phyloP scores from a whole-genome alignment of 2,329 filamentous ascomycete genomes.

The Drechslerella stenobrocha region DNA sequence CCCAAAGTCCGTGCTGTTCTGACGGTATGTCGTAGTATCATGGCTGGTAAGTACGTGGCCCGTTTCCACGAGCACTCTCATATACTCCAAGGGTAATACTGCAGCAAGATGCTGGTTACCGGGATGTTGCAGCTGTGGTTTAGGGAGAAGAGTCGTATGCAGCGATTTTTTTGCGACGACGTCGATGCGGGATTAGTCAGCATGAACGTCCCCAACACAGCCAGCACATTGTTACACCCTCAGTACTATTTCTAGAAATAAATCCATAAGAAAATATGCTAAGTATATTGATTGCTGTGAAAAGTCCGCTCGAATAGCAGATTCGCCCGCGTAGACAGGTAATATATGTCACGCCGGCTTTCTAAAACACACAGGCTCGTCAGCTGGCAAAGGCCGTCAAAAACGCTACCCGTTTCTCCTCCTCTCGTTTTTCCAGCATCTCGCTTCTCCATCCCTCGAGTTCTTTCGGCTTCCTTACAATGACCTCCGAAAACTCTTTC shows the following conservation, averaged over 20 bases:
- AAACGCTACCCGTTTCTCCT: conserved; percentile 33
- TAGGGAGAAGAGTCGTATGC: too few species aligned
- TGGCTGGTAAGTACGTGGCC: conserved; percentile 8
- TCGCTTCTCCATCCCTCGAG: conserved; percentile 45
- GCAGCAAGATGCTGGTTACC: too few species aligned
- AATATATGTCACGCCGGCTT: background rate
- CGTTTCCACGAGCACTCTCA: too few species aligned
- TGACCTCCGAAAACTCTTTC: conserved; percentile 34
- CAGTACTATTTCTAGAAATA: too few species aligned
- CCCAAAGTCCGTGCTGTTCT: conserved; percentile 5
- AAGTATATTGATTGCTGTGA: background rate
- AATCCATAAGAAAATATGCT: too few species aligned
- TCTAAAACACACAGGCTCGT: background rate
- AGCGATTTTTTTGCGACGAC: too few species aligned
- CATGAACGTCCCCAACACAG: too few species aligned
- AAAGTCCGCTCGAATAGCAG: background rate
- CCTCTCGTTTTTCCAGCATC: conserved; percentile 32
- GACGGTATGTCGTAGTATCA: conserved; percentile 11
- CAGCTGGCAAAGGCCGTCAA: conserved; percentile 23
- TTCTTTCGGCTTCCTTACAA: conserved; percentile 23
- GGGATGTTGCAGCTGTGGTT: too few species aligned
- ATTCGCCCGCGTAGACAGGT: background rate
- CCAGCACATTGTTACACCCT: too few species aligned
- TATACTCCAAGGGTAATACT: too few species aligned
- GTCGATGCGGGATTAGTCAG: conserved; percentile 5